phyloP scores from a whole-genome alignment of 176 grass and related monocot species.

The Phoenix roebelenii region DNA sequence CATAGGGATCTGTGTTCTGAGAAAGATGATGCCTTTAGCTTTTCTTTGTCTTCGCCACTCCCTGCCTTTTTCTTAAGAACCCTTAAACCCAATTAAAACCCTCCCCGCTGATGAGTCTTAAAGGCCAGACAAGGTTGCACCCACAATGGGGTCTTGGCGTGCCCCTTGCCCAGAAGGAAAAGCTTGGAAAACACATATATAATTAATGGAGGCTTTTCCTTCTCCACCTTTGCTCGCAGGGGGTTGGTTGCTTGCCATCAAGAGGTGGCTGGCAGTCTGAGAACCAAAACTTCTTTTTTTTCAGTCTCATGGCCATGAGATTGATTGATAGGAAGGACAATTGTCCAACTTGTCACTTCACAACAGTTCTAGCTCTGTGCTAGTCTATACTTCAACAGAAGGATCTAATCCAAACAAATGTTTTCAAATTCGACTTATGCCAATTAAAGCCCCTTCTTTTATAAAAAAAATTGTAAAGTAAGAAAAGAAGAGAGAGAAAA shows the following conservation, averaged over 20 bases:
- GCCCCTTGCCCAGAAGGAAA: constrained; percentile 10
- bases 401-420: constrained; percentile 36
- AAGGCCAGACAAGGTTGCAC: not conserved
- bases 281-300: constrained; percentile 2
- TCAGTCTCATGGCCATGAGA: constrained; percentile 17
- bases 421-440: constrained; percentile 30
- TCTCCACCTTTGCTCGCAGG: no score
- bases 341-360: constrained; percentile 73
- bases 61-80: constrained; percentile 22
- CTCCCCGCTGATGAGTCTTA: constrained; percentile 2
- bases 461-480: no score
- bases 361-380: constrained; percentile 43
- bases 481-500: no score
- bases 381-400: constrained; percentile 36
- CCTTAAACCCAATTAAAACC: constrained; percentile 21
- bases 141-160: constrained; percentile 3
- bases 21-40: constrained; percentile 22
- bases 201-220: constrained; percentile 10
- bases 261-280: not conserved
- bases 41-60: constrained; percentile 10
- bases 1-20: constrained; percentile 89
- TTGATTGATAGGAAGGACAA: constrained; percentile 7
- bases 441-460: not conserved
- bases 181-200: constrained; percentile 6
- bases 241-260: not conserved